Percentiles rank a stretch among this genome's conserved stretches.
Evolutionary conservation across 345 rosid genomes (phyloP).

Genomic region (Pelargonium nanum): DNA sequence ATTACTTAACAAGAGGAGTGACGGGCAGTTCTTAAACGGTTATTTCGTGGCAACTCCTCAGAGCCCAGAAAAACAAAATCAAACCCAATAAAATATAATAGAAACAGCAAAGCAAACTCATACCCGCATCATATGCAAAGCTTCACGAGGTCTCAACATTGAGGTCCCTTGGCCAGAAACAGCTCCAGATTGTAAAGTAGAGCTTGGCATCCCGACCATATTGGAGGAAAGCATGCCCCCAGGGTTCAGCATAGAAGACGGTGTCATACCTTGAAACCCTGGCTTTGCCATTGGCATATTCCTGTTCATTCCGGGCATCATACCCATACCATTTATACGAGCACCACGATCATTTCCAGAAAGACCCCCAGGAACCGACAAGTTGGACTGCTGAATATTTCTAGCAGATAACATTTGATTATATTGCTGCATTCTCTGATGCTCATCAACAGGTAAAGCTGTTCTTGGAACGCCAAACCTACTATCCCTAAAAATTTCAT

Average conservation of each 20-base stretch:
- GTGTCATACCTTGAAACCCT: slow-evolving; percentile 64
- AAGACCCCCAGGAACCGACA: slow-evolving; percentile 56
- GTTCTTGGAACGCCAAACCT: slow-evolving; percentile 60
- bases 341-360: slow-evolving; percentile 59
- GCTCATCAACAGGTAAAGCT: slow-evolving; percentile 71
- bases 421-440: slow-evolving; percentile 60
- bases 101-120: slow-evolving; percentile 13
- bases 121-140: slow-evolving; percentile 70
- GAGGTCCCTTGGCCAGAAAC: slow-evolving; percentile 65
- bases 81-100: background rate
- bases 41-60: no score
- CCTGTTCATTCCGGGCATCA: slow-evolving; percentile 55
- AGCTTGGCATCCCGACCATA: slow-evolving; percentile 58
- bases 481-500: slow-evolving; percentile 44
- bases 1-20: no score
- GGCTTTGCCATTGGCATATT: slow-evolving; percentile 65
- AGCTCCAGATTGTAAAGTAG: slow-evolving; percentile 60
- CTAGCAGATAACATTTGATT: slow-evolving; percentile 61
- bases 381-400: slow-evolving; percentile 58
- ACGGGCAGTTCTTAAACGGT: no score
- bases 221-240: slow-evolving; percentile 58
- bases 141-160: slow-evolving; percentile 66
- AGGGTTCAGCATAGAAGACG: slow-evolving; percentile 58
- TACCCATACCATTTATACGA: slow-evolving; percentile 54
- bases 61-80: background rate